These are phyloP conservation scores for Metschnikowia kofuensis DNA, from an alignment of 805 yeast species.

Conservation along the genomic window DNA sequence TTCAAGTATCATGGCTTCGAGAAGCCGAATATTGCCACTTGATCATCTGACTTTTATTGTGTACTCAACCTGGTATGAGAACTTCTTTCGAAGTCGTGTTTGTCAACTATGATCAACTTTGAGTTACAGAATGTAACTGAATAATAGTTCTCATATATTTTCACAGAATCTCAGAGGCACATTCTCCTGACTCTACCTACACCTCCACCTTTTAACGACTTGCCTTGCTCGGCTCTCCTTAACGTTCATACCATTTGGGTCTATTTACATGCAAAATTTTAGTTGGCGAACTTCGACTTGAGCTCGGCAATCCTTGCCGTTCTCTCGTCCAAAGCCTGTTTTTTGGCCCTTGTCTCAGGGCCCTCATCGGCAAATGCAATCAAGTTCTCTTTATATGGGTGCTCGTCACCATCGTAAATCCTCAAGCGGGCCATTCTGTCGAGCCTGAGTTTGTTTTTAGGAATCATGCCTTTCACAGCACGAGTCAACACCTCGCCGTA, in stretches of 20 bases:
- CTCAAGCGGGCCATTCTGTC: conserved; percentile 79
- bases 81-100: no score
- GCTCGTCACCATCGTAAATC: conserved; percentile 82
- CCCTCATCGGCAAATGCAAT: conserved; percentile 83
- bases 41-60: no score
- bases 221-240: not conserved
- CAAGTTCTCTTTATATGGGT: conserved; percentile 81
- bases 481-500: conserved; percentile 78
- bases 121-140: no score
- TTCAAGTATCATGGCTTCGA: no score
- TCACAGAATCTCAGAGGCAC: no score
- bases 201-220: no score
- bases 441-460: conserved; percentile 82
- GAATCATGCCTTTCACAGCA: conserved; percentile 96
- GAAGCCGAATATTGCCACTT: no score
- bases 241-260: not conserved
- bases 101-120: no score
- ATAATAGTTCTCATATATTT: no score
- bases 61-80: no score
- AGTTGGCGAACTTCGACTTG: conserved; percentile 27
- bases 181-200: no score
- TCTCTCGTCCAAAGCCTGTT: conserved; percentile 35
- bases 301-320: conserved; percentile 33
- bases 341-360: conserved; percentile 45
- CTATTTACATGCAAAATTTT: conserved; percentile 17